Conservation (phyloP, 2,329 filamentous ascomycete species). For the Talaromyces sp. region DNA sequence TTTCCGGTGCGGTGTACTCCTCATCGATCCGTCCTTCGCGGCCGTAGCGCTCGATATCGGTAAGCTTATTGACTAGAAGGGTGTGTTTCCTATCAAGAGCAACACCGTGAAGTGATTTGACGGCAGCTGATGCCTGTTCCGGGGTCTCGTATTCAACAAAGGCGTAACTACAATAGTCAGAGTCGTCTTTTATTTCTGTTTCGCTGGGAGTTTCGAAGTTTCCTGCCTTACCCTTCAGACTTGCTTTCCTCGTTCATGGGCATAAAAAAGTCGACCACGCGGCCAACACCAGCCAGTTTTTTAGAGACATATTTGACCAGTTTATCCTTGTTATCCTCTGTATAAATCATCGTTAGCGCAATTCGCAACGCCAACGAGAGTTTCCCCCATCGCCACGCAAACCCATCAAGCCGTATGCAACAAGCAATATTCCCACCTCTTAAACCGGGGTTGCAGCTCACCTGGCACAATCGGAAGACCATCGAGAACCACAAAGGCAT, state of each 20-base stretch:
- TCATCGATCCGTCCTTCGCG: slow-evolving; percentile 91
- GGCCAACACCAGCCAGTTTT: slow-evolving; percentile 82
- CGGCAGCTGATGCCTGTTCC: slow-evolving; percentile 81
- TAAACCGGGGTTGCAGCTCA: background rate
- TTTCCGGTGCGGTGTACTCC: slow-evolving; percentile 74
- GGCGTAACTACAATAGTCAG: slow-evolving; percentile 62
- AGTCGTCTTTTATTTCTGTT: background rate
- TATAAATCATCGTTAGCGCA: background rate
- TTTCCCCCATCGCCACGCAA: background rate
- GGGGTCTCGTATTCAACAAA: slow-evolving; percentile 95
- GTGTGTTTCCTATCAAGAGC: slow-evolving; percentile 96
- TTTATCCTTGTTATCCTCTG: slow-evolving; percentile 83
- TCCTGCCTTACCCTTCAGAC: slow-evolving; percentile 66
- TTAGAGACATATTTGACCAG: slow-evolving; percentile 93
- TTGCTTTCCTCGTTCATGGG: slow-evolving; percentile 81
- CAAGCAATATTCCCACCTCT: background rate
- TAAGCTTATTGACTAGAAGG: slow-evolving; percentile 93
- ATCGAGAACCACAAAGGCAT: slow-evolving; percentile 94
- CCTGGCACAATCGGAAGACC: slow-evolving; percentile 71
- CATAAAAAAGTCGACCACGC: slow-evolving; percentile 89
- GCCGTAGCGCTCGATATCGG: slow-evolving; percentile 93
- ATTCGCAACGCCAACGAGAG: background rate
- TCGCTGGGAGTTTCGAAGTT: background rate
- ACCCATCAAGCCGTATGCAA: background rate
- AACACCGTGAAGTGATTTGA: slow-evolving; percentile 78